Evolutionary conservation across 2,329 filamentous ascomycete species (phyloP).

Genomic region (Botrytis galanthina): DNA sequence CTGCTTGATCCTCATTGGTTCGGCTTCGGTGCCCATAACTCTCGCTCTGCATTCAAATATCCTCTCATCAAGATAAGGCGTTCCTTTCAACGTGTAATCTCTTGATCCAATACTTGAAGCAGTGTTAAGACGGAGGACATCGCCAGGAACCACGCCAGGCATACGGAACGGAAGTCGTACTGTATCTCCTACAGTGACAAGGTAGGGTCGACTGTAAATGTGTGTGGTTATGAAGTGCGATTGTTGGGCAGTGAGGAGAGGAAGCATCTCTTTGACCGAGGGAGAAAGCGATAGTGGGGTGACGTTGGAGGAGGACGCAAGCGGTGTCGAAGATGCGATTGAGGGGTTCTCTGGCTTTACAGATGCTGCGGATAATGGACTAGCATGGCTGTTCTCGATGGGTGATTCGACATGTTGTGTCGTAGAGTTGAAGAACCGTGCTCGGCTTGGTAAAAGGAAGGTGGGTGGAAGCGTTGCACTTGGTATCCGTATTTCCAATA

Average conservation of each 20-base stretch:
- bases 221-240: slow-evolving; percentile 76
- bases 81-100: slow-evolving; percentile 84
- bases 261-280: slow-evolving; percentile 61
- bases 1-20: slow-evolving; percentile 72
- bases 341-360: slow-evolving; percentile 15
- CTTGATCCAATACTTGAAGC: slow-evolving; percentile 79
- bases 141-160: slow-evolving; percentile 73
- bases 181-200: slow-evolving; percentile 72
- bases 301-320: slow-evolving; percentile 27
- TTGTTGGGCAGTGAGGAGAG: slow-evolving; percentile 69
- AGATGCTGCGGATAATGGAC: slow-evolving; percentile 24
- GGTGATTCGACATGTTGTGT: slow-evolving; percentile 47
- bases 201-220: slow-evolving; percentile 77
- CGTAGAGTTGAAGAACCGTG: slow-evolving; percentile 49
- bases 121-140: slow-evolving; percentile 83
- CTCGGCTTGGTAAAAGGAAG: slow-evolving; percentile 49
- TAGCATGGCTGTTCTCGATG: slow-evolving; percentile 21
- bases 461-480: slow-evolving; percentile 46
- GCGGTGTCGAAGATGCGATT: slow-evolving; percentile 11
- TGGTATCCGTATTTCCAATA: slow-evolving; percentile 55
- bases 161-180: slow-evolving; percentile 78
- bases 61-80: slow-evolving; percentile 77
- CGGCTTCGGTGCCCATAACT: slow-evolving; percentile 80
- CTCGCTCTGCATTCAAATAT: slow-evolving; percentile 82
- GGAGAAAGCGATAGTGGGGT: slow-evolving; percentile 46